Percentiles rank a stretch among this genome's conserved stretches.
Evolutionary conservation across 768 basidiomycete species (phyloP).

Genomic region (Rhodotorula taiwanensis): DNA sequence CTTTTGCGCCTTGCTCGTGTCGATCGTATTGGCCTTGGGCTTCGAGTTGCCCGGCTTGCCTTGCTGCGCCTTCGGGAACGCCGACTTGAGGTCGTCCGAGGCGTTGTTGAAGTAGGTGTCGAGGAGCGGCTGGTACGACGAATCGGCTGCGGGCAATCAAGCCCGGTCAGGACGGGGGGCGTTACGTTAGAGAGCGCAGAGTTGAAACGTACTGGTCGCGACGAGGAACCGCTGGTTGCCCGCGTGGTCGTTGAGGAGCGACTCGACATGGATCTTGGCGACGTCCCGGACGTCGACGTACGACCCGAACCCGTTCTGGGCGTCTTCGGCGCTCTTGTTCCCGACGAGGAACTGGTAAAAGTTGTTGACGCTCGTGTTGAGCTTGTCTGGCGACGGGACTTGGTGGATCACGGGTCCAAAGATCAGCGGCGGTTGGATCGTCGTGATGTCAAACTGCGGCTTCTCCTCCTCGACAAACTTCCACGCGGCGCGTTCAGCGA

Average conservation of each 20-base stretch:
- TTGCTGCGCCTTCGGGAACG: conserved; percentile 18
- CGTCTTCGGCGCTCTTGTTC: conserved; percentile 30
- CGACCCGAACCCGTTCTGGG: conserved; percentile 16
- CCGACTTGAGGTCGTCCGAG: not conserved
- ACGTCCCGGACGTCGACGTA: conserved; percentile 48
- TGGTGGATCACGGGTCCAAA: conserved; percentile 44
- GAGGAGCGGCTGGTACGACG: conserved; percentile 28
- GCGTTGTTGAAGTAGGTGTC: conserved; percentile 24
- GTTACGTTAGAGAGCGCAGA: not conserved
- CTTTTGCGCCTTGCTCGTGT: conserved; percentile 13
- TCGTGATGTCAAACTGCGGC: conserved; percentile 51
- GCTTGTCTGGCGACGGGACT: conserved; percentile 41
- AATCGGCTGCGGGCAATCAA: conserved; percentile 11
- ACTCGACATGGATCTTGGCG: conserved; percentile 43
- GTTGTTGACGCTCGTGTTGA: conserved; percentile 44
- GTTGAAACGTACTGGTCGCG: conserved; percentile 10
- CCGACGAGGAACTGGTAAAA: conserved; percentile 36
- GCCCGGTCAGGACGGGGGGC: too few relatives aligned
- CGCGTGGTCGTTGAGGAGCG: conserved; percentile 38
- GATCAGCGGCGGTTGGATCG: conserved; percentile 32
- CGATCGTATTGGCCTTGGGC: conserved; percentile 25
- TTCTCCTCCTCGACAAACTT: conserved; percentile 49
- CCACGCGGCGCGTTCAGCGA: conserved; percentile 62
- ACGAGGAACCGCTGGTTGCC: conserved; percentile 37
- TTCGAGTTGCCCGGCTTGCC: conserved; percentile 15